Percentiles rank a stretch among this genome's conserved stretches.
These are phyloP conservation scores for Eutrema heterophyllum DNA, from an alignment of 345 rosid genomes.

Conservation along the genomic window DNA sequence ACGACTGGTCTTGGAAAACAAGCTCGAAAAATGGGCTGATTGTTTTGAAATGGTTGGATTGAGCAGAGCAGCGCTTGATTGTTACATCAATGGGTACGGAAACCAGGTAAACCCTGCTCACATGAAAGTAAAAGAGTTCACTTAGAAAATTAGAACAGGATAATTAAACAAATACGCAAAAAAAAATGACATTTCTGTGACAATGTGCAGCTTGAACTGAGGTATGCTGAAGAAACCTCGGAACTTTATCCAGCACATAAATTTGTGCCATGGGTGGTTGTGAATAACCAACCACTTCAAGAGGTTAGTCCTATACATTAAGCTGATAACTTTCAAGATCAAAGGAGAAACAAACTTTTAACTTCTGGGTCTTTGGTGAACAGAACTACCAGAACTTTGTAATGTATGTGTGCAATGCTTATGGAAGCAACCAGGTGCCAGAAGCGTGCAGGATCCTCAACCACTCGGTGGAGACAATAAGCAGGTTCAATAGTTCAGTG, in stretches of 20 bases:
- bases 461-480: constrained; percentile 10
- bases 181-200: background rate
- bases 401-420: constrained; percentile 56
- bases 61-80: constrained; percentile 39
- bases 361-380: constrained; percentile 5
- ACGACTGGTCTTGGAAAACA: constrained; percentile 37
- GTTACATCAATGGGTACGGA: constrained; percentile 53
- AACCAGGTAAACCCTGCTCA: constrained; percentile 36
- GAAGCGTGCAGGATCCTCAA: constrained; percentile 41
- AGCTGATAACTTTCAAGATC: background rate
- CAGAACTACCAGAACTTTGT: constrained; percentile 53
- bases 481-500: constrained; percentile 11
- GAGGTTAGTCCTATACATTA: constrained; percentile 32
- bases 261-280: constrained; percentile 70
- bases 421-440: constrained; percentile 40
- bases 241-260: constrained; percentile 51
- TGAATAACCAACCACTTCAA: constrained; percentile 50
- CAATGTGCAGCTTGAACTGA: constrained; percentile 43
- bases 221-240: constrained; percentile 48
- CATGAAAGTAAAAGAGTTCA: background rate
- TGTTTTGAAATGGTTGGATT: constrained; percentile 44
- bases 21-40: constrained; percentile 40
- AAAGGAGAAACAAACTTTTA: background rate
- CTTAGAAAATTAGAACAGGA: background rate
- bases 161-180: background rate